Base-by-base conservation (phyloP, 2,329 filamentous ascomycete genomes). In the Colletotrichum sp. region DNA sequence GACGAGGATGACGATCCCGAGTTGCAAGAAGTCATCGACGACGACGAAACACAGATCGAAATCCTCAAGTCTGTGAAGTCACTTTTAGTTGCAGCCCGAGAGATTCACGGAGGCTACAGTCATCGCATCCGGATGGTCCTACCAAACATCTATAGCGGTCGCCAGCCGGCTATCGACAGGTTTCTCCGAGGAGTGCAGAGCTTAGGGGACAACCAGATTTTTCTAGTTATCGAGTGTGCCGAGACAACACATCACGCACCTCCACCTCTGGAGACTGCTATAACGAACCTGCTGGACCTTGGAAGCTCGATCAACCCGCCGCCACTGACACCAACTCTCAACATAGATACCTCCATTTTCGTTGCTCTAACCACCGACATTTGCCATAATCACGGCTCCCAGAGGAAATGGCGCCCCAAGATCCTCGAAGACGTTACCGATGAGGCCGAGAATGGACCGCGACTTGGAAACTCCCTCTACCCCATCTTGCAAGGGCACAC, bases 321-420 rank as follows among this genome's bases (percentile, higher is more conserved):
- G 9, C 49, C 79, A 6, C 81, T 87, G n/a, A 85, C 85, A 6
- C 55, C 79, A 2, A 83, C 81, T 5, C 72, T 87, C 12, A 87
- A 87, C 71, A 78, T 87, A 70, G 85, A 87, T 60, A 85, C 86
- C 39, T 86, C 85, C 7, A 81, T 86, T 49, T 81, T 87, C 4
- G 82, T 86, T 16, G 83, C 85, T 39, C 79, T 87, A 26, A 83
- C 84, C 36, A 86, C 85, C 1, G 85, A 87, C 68, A 80, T 86
- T 24, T 86, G 84, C 3, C 85, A 87, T 34, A 71, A 79, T 2
- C 74, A 79, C 7, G 81, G 85, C 10, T 73, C 81, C 15, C 80
- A 81, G 1, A 80, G 83, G 68, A 81, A 80, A 8, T 86, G 85
- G 84, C 84, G 73, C 5, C 64, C 70, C 13, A 76, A 76, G n/a